Evolutionary conservation across 306 rosid species (phyloP), one percentile per base, ranked within the genome.

Genomic region (Sicyos edulis): DNA sequence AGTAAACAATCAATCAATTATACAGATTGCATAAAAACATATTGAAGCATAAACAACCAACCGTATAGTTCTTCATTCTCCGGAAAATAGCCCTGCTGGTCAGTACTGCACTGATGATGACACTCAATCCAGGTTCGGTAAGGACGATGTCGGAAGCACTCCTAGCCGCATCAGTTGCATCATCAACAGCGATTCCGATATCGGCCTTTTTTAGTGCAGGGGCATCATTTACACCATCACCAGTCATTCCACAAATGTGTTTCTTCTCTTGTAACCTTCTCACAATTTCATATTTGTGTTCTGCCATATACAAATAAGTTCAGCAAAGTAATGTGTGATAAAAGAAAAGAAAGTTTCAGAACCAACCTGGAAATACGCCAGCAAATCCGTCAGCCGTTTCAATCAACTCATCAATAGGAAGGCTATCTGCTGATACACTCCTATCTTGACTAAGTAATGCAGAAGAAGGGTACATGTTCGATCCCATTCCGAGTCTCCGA

Each of bases 301-400:
- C 99, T 95, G 10, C 73, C 76, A 75, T 47, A 75, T 70, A 62
- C 49, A 74, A 79, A 72, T 70, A 53, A 11, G 32, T 64, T 70
- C 32, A 19, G 73, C 64, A 82, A 71, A 57, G 17, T 56, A 16
- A 29, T 57, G 54, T 26, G 26, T 22, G 54, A 45, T 5, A 14
- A 13, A 10, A 37, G 42, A 37, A 2, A 32, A 2, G 37, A 32
- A 32, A 5, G 3, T 32, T 32, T 2, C 37, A n/a, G n/a, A n/a
- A n/a, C n/a, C n/a, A 50, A 13, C 99, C 99, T 26, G 99, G 99
- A 85, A 95, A 95, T 37, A 95, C 99, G 74, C 99, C 99, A 54
- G 99, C 99, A 84, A 95, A 95, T 73, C 99, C 99, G 75, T 95
- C 99, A 6, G 99, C 99, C 79, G 89, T 91, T 82, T 95, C 99